Evolutionary conservation across 495 filamentous ascomycete genomes (phyloP), one percentile per base, ranked within the genome.

Genomic region (Monascus purpureus): DNA sequence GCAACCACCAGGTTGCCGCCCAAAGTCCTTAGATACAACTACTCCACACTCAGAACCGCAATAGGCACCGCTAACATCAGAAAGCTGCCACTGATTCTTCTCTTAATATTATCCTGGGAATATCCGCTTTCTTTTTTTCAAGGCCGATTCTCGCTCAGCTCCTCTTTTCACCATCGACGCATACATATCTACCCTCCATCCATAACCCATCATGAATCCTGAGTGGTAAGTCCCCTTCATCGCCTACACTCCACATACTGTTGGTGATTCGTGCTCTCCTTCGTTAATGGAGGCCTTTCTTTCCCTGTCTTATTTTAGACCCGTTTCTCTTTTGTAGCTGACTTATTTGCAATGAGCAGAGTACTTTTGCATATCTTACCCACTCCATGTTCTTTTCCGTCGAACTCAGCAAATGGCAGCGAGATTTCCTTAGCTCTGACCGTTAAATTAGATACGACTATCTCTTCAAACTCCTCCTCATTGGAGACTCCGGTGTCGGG

Each of bases 381-480:
- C 8, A 4, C 16, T 4, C 16, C 22, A 6, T 27, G 22, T 8
- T 8, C 33, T 39, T 13, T 42, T 30, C 25, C 12, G 9, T 19
- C 32, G 7, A 39, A 23, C 25, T 17, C 4, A 20, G 33, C 46
- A 37, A 17, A 32, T 22, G 7, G 17, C 17, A 29, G 15, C 32
- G 17, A 28, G 12, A 37, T 31, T 36, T 37, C 40, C 41, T 33
- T 18, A 28, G 17, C 29, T 23, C 56, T 60, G 47, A 62, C 46
- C 35, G 30, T 30, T 17, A 12, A 39, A 29, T 31, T 57, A 95
- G 90, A 93, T 97, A 96, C 77, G 90, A 97, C 56, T 97, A 96
- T 57, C 85, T 97, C 47, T 97, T 97, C 74, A 97, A 97, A 75
- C 86, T 97, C 36, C 87, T 97, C 55, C 83, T 97, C 65, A 97